Percentiles rank a stretch among this genome's conserved stretches.
phyloP scores from a whole-genome alignment of 768 basidiomycete genomes.

The Panaeolus papilionaceus region DNA sequence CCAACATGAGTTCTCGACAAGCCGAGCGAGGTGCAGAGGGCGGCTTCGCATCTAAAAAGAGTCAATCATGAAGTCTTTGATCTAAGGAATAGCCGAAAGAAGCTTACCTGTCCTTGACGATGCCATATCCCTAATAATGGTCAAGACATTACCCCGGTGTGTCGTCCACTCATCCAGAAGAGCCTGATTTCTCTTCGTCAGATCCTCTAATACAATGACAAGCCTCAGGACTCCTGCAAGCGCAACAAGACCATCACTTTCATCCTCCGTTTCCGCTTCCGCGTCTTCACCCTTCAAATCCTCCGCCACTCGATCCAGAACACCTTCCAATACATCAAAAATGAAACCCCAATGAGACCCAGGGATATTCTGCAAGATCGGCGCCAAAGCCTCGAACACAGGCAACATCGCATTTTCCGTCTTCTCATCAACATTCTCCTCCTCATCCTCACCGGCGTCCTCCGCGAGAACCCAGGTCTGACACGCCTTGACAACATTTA shows the following conservation, averaged over 20 bases:
- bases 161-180: conserved; percentile 75
- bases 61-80: not conserved
- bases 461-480: conserved; percentile 78
- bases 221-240: conserved; percentile 77
- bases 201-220: conserved; percentile 70
- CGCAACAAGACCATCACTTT: conserved; percentile 53
- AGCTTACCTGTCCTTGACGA: conserved; percentile 57
- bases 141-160: conserved; percentile 56
- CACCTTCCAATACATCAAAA: conserved; percentile 87
- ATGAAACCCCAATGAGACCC: conserved; percentile 95
- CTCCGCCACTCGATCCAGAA: conserved; percentile 61
- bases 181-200: conserved; percentile 73
- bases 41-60: not conserved
- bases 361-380: conserved; percentile 85
- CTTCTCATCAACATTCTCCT: conserved; percentile 75
- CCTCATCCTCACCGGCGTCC: conserved; percentile 72
- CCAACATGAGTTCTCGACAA: conserved; percentile 72
- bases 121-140: conserved; percentile 66
- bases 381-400: conserved; percentile 77
- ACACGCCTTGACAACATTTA: conserved; percentile 86
- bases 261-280: conserved; percentile 16
- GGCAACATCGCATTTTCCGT: conserved; percentile 80
- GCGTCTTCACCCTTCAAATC: conserved; percentile 7
- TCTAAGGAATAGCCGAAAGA: not conserved
- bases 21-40: conserved; percentile 58